phyloP scores from a whole-genome alignment of 257 asterid genomes.

The Fraxinus americana region DNA sequence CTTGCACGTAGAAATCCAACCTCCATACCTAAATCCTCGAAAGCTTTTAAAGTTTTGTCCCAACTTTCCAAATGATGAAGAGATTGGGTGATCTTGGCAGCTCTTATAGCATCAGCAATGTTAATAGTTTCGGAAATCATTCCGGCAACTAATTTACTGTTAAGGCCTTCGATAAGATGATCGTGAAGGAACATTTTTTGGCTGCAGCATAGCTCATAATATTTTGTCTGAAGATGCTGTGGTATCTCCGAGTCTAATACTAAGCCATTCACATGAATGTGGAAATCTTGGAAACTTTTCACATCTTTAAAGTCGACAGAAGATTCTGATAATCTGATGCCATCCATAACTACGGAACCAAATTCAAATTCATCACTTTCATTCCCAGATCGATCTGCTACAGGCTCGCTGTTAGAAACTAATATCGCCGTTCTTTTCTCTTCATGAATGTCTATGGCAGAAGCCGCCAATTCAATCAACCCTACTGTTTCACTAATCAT shows the following conservation, averaged over 20 bases:
- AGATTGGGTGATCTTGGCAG: conserved; percentile 35
- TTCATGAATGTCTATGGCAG: conserved; percentile 12
- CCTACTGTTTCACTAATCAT: conserved; percentile 17
- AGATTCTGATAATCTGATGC: conserved; percentile 34
- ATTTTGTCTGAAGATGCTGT: conserved; percentile 35
- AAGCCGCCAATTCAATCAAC: conserved; percentile 16
- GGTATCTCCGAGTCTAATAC: conserved; percentile 54
- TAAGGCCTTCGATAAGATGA: conserved; percentile 49
- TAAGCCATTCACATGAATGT: conserved; percentile 49
- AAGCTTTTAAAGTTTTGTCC: conserved; percentile 61
- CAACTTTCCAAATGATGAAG: conserved; percentile 37
- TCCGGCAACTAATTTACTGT: conserved; percentile 54
- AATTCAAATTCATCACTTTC: conserved; percentile 22
- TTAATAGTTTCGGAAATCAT: conserved; percentile 48
- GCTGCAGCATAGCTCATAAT: conserved; percentile 58
- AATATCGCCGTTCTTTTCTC: conserved; percentile 24
- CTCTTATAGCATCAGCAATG: conserved; percentile 59
- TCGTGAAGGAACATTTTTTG: conserved; percentile 55
- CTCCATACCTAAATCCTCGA: conserved; percentile 62
- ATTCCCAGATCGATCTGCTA: conserved; percentile 11
- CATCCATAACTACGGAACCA: conserved; percentile 34
- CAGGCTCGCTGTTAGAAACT: conserved; percentile 16
- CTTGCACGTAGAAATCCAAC: conserved; percentile 58
- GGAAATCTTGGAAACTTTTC: conserved; percentile 49
- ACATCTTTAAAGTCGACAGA: conserved; percentile 36